Evolutionary conservation across 768 basidiomycete species (phyloP).

Genomic region (Amylocystis lapponica): DNA sequence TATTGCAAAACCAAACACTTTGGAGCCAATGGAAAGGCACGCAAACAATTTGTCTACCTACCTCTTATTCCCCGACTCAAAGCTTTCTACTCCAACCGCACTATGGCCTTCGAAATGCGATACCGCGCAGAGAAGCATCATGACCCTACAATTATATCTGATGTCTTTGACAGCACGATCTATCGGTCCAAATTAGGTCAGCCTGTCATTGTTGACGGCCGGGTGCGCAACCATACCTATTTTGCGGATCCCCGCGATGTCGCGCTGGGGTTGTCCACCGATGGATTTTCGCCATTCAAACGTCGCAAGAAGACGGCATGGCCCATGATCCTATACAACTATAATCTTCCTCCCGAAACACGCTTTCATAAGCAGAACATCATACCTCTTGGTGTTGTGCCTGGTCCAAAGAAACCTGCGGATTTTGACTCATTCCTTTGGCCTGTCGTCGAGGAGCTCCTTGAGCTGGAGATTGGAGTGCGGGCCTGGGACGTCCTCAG

Average conservation of each 20-base stretch:
- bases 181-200: conserved; percentile 23
- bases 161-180: conserved; percentile 31
- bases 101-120: conserved; percentile 3
- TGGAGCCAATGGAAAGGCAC: conserved; percentile 6
- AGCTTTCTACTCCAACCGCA: background rate
- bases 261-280: conserved; percentile 36
- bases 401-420: conserved; percentile 14
- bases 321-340: conserved; percentile 37
- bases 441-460: conserved; percentile 23
- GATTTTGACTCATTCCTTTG: conserved; percentile 23
- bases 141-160: conserved; percentile 17
- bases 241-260: conserved; percentile 37
- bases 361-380: conserved; percentile 13
- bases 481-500: conserved; percentile 8
- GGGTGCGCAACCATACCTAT: conserved; percentile 19
- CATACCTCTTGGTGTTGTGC: conserved; percentile 18
- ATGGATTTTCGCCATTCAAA: conserved; percentile 39
- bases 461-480: conserved; percentile 17
- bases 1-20: conserved; percentile 12
- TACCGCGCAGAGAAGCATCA: conserved; percentile 11
- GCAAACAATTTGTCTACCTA: conserved; percentile 13
- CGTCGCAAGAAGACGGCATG: conserved; percentile 28
- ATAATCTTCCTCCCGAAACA: conserved; percentile 24
- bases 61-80: conserved; percentile 18
- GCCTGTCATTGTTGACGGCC: conserved; percentile 24